These are phyloP conservation scores for Fusarium sp. DNA, from an alignment of 2,329 filamentous ascomycete species.

Conservation along the genomic window DNA sequence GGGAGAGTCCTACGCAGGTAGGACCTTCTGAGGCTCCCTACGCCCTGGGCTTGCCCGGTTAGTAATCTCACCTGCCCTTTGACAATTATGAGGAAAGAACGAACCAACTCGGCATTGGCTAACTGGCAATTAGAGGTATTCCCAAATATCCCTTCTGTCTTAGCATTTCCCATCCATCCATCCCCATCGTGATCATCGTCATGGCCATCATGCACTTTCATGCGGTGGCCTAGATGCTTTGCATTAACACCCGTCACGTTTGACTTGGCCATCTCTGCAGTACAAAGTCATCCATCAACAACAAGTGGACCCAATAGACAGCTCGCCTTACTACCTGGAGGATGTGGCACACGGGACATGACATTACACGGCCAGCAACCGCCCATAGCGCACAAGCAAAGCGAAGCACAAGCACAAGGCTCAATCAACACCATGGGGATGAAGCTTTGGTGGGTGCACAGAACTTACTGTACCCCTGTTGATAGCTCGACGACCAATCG, in stretches of 20 bases:
- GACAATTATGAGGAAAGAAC: background rate
- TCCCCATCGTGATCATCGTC: background rate
- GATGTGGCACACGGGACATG: conserved; percentile 3
- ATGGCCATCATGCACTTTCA: conserved; percentile 18
- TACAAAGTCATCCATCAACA: conserved; percentile 16
- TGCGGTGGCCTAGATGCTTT: conserved; percentile 29
- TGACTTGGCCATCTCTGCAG: conserved; percentile 14
- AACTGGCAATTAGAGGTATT: background rate
- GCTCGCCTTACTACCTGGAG: background rate
- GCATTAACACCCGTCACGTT: conserved; percentile 19
- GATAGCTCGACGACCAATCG: conserved; percentile 10
- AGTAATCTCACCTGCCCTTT: background rate
- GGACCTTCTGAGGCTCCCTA: background rate
- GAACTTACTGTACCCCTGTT: background rate
- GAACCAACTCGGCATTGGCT: background rate
- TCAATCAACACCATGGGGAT: conserved; percentile 15
- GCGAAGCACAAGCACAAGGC: conserved; percentile 26
- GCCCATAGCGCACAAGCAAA: conserved; percentile 17
- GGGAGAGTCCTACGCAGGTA: background rate
- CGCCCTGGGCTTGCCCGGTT: background rate
- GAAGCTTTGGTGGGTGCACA: background rate
- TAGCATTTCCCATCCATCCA: background rate
- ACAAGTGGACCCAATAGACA: conserved; percentile 6
- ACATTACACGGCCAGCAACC: background rate
- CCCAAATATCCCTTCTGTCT: background rate